These are phyloP conservation scores for Tremellales sp. DNA, from an alignment of 1,284 basidiomycete species.

Conservation along the genomic window DNA sequence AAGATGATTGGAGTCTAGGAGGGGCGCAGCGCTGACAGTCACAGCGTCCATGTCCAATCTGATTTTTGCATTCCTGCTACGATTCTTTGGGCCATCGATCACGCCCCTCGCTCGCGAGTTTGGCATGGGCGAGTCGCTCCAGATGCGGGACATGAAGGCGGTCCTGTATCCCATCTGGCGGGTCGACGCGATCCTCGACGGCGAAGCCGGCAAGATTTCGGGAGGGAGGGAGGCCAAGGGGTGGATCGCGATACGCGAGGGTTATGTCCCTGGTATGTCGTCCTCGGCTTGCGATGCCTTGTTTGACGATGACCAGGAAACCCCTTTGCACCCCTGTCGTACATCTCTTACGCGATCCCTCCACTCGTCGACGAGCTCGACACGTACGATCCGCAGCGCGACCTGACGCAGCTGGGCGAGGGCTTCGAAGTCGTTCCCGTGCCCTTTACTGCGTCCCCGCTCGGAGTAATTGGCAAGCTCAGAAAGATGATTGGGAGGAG, in stretches of 20 bases:
- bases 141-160: conserved; percentile 33
- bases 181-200: conserved; percentile 33
- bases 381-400: conserved; percentile 33
- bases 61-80: conserved; percentile 30
- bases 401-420: conserved; percentile 59
- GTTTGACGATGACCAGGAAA: conserved; percentile 29
- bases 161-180: conserved; percentile 43
- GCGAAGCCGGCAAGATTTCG: conserved; percentile 16
- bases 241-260: conserved; percentile 30
- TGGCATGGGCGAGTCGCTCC: conserved; percentile 26
- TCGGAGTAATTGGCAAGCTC: conserved; percentile 28
- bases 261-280: conserved; percentile 36
- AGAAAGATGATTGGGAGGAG: conserved; percentile 22
- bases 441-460: conserved; percentile 48
- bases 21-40: background rate
- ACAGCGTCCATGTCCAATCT: conserved; percentile 25
- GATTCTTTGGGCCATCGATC: conserved; percentile 25
- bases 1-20: too few relatives aligned
- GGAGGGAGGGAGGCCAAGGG: conserved; percentile 13
- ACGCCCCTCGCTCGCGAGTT: conserved; percentile 27
- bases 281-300: background rate
- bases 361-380: conserved; percentile 29
- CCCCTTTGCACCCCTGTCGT: conserved; percentile 45
- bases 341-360: conserved; percentile 41
- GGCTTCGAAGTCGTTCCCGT: conserved; percentile 62